Evolutionary conservation across 129 eudicot species (phyloP).

Genomic region (Flaveria robusta): DNA sequence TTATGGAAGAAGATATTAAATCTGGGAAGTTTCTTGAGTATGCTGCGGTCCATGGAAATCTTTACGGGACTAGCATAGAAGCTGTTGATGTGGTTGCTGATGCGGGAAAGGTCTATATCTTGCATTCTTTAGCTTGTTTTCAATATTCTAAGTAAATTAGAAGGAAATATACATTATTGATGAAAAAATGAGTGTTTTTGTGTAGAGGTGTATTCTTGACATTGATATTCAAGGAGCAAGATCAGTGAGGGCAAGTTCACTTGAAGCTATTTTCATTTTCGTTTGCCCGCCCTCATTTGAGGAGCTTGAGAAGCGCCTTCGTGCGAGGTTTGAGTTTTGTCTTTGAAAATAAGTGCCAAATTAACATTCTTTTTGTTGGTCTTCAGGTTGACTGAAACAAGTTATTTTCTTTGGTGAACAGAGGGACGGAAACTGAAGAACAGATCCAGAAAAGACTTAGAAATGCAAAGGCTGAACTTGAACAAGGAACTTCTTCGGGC

Average conservation of each 20-base stretch:
- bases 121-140: not conserved
- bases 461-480: constrained; percentile 75
- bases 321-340: constrained; percentile 58
- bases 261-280: constrained; percentile 88
- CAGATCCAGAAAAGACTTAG: constrained; percentile 75
- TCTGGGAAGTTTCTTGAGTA: constrained; percentile 82
- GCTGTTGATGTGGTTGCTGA: constrained; percentile 91
- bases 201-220: constrained; percentile 98
- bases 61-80: constrained; percentile 88
- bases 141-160: not conserved
- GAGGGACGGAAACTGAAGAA: constrained; percentile 87
- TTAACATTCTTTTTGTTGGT: not conserved
- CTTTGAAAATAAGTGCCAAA: not conserved
- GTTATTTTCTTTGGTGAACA: constrained; percentile 25
- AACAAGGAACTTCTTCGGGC: constrained; percentile 61
- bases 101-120: constrained; percentile 72
- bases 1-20: constrained; percentile 77
- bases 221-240: constrained; percentile 99
- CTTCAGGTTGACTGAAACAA: constrained; percentile 10
- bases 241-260: constrained; percentile 84
- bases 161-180: not conserved
- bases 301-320: constrained; percentile 94
- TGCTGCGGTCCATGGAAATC: constrained; percentile 94
- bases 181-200: constrained; percentile 21
- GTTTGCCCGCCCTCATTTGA: constrained; percentile 89